Conservation (phyloP, 768 basidiomycete genomes). For the Hydnomerulius pinastri region DNA sequence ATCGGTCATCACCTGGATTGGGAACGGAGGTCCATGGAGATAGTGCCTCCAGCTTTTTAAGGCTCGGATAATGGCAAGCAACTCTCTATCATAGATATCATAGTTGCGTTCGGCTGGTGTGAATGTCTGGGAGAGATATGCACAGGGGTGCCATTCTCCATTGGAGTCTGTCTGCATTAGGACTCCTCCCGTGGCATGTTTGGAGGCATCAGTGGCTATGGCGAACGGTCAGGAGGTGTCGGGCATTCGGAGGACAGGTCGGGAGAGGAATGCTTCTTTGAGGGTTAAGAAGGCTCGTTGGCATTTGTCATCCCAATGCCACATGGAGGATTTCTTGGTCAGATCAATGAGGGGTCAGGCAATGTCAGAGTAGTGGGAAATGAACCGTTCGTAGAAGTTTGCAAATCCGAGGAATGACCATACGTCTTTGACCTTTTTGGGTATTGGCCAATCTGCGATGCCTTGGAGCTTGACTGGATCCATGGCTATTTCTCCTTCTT, state of each 20-base stretch:
- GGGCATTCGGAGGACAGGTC: not conserved
- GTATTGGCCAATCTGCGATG: constrained; percentile 32
- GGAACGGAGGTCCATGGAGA: constrained; percentile 31
- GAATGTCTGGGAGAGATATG: not conserved
- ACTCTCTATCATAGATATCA: constrained; percentile 40
- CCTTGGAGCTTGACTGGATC: constrained; percentile 38
- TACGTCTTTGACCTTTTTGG: not conserved
- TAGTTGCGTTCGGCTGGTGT: constrained; percentile 44
- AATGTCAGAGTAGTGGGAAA: constrained; percentile 33
- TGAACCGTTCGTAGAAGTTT: constrained; percentile 38
- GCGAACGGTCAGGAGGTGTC: constrained; percentile 9
- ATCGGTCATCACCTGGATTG: constrained; percentile 36
- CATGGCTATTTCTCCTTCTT: too few relatives aligned
- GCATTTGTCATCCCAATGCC: not conserved
- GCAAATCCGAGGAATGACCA: too few relatives aligned
- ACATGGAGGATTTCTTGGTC: not conserved
- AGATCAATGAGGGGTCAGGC: constrained; percentile 25
- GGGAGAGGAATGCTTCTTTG: not conserved
- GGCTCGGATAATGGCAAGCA: not conserved
- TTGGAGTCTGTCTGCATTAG: not conserved
- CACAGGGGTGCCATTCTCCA: too few relatives aligned
- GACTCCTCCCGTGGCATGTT: not conserved
- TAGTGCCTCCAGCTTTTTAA: constrained; percentile 27
- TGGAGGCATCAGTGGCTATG: not conserved
- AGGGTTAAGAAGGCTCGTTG: not conserved